Evolutionary conservation across 805 yeast genomes (phyloP).

Genomic region (Barnettozyma sucrosica): DNA sequence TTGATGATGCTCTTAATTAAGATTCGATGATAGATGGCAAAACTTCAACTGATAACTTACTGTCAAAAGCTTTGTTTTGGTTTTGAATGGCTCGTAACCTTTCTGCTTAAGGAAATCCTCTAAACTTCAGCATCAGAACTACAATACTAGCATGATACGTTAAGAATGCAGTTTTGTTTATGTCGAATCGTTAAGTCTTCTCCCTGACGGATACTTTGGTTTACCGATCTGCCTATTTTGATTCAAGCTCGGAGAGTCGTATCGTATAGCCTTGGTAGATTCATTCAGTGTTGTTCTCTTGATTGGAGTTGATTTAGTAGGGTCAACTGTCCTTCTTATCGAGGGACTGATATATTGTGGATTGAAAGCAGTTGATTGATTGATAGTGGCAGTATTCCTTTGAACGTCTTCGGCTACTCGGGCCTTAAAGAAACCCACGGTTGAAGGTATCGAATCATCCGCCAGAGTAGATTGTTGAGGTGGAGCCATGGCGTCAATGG

Average conservation of each 20-base stretch:
- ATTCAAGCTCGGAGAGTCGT: constrained; percentile 24
- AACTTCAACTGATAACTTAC: no score
- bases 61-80: no score
- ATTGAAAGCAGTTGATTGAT: constrained; percentile 36
- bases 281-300: constrained; percentile 30
- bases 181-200: not conserved
- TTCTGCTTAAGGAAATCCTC: not conserved
- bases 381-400: constrained; percentile 32
- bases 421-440: constrained; percentile 54
- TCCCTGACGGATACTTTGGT: constrained; percentile 23
- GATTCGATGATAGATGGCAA: not conserved
- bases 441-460: constrained; percentile 5
- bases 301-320: constrained; percentile 59
- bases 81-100: not conserved
- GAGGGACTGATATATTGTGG: constrained; percentile 54
- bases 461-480: not conserved
- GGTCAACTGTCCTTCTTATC: constrained; percentile 58
- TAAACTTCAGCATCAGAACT: not conserved
- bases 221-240: constrained; percentile 26
- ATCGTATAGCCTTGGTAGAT: constrained; percentile 16
- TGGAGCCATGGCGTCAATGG: not conserved
- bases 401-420: constrained; percentile 55
- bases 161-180: not conserved
- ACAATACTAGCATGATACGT: no score
- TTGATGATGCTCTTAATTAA: not conserved